Evolutionary conservation across 139 green algal genomes (phyloP), one percentile per base, ranked within the genome.

Genomic region (Mesotaenium endlicherianum): DNA sequence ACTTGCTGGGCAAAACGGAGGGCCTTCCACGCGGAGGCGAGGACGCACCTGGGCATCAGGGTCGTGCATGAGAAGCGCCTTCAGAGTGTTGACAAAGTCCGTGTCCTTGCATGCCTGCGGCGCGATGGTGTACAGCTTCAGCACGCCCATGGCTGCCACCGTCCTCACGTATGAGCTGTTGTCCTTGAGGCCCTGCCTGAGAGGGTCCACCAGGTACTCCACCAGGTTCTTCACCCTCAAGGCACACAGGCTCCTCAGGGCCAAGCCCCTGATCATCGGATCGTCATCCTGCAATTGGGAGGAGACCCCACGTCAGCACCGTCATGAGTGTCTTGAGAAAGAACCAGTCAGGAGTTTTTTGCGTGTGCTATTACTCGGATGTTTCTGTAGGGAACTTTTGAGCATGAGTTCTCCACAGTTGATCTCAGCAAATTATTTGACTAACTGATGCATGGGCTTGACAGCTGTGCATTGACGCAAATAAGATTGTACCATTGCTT

Each of bases 161-260:
- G 91, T 90, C 0, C 95, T 86, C 34, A 98, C 93, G 70, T 98
- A 99, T 0, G 93, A 82, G 82, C 97, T 92, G 0, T 77, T 53
- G 77, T 98, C 95, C 36, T 88, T 49, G 31, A 90, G 55, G 2
- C 60, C 81, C 2, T 59, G 68, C 42, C 72, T 39, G 34, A 87
- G 42, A 2, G 77, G 75, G 47, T 91, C 82, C 83, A 98, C 92
- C 72, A 98, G 92, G 72, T 97, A 98, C 83, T 99, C 96, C 64
- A 97, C 88, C n/a, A 98, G 92, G 88, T 98, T 97, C 39, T 91
- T 72, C 26, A 98, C 93, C 0, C 93, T 79, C 55, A 99, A 91
- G 0, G 92, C 95, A 86, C 93, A 97, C 75, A 99, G 90, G 79
- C 77, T 93, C 42, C 96, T 92, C 42, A 99, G 88, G 1, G 96